Conservation (phyloP, 129 eudicot genomes). For the Logfia minima region DNA sequence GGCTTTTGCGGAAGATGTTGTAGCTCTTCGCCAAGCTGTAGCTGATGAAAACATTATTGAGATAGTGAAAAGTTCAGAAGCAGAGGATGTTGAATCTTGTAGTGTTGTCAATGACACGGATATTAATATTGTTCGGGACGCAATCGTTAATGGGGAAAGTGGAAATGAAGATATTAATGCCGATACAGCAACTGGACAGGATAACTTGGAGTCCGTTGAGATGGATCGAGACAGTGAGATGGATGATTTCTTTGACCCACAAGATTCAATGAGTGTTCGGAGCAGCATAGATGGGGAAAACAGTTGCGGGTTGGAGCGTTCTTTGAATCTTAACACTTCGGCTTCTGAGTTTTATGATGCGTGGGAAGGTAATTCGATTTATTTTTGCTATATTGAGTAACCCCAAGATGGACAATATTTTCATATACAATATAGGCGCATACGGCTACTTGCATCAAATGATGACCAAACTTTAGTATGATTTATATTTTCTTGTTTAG, state of each 20-base stretch:
- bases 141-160: slow-evolving; percentile 26
- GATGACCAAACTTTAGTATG: not conserved
- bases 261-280: slow-evolving; percentile 57
- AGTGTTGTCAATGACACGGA: slow-evolving; percentile 21
- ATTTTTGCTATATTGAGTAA: slow-evolving; percentile 2
- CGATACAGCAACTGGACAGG: slow-evolving; percentile 32
- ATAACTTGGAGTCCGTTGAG: slow-evolving; percentile 25
- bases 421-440: not conserved
- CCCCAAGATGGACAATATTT: not conserved
- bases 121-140: slow-evolving; percentile 12
- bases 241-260: slow-evolving; percentile 71
- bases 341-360: slow-evolving; percentile 89
- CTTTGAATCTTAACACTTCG: slow-evolving; percentile 44
- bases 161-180: slow-evolving; percentile 4
- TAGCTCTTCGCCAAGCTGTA: slow-evolving; percentile 26
- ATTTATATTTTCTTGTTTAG: not conserved
- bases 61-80: slow-evolving; percentile 35
- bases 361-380: slow-evolving; percentile 71
- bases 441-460: not conserved
- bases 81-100: slow-evolving; percentile 34
- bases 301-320: slow-evolving; percentile 43
- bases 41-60: slow-evolving; percentile 37
- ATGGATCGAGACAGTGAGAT: slow-evolving; percentile 38
- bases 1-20: slow-evolving; percentile 55
- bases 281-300: slow-evolving; percentile 55